Evolutionary conservation across 495 filamentous ascomycete species (phyloP).

Genomic region (Aspergillus hancockii): DNA sequence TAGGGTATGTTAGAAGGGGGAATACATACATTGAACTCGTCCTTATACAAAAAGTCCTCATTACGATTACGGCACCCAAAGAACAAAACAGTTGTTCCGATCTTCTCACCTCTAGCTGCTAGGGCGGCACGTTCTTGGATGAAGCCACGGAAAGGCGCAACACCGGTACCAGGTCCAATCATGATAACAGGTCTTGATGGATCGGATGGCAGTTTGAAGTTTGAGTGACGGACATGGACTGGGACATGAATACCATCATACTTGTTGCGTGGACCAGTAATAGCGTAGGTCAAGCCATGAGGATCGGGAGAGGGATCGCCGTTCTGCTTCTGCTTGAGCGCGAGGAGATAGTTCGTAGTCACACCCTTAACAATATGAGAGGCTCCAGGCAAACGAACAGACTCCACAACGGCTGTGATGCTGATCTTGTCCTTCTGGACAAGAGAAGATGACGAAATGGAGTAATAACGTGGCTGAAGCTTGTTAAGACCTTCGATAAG

Average conservation of each 20-base stretch:
- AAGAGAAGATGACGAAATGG: conserved; percentile 93
- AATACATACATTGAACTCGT: conserved; percentile 86
- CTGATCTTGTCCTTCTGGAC: conserved; percentile 93
- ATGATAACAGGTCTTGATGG: conserved; percentile 92
- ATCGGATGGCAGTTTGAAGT: conserved; percentile 98
- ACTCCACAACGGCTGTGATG: conserved; percentile 94
- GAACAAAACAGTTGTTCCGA: conserved; percentile 90
- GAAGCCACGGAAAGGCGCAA: conserved; percentile 94
- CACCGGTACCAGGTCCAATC: conserved; percentile 95
- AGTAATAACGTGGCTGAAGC: conserved; percentile 98
- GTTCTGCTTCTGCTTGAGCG: conserved; percentile 96
- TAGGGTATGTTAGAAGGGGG: neutral
- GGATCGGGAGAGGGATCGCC: conserved; percentile 83
- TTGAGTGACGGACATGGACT: conserved; percentile 95
- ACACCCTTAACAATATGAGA: conserved; percentile 88
- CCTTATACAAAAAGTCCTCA: conserved; percentile 90
- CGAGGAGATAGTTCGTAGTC: conserved; percentile 94
- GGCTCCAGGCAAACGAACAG: conserved; percentile 71
- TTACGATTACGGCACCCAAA: conserved; percentile 83
- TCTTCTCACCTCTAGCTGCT: conserved; percentile 75
- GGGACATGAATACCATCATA: conserved; percentile 96
- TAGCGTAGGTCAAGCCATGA: conserved; percentile 84
- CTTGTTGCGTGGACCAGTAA: conserved; percentile 91
- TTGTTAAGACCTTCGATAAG: conserved; percentile 93
- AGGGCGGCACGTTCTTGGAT: conserved; percentile 88